phyloP scores from a whole-genome alignment of 1,139 yeast genomes.

The Blastobotrys persicus region DNA sequence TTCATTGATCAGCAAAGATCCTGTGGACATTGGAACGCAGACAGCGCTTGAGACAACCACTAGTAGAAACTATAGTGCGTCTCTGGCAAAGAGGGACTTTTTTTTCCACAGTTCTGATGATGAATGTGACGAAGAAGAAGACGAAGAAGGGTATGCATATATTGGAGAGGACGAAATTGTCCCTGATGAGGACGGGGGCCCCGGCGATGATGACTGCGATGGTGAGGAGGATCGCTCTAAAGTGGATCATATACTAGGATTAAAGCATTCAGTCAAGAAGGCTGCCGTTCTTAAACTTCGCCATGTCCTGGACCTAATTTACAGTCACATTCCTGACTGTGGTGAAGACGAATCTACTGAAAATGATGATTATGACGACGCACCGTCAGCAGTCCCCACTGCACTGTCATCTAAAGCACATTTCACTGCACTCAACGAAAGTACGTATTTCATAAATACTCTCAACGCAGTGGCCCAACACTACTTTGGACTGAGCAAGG shows the following conservation, averaged over 20 bases:
- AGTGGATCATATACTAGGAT: not conserved
- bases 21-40: not conserved
- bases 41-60: not conserved
- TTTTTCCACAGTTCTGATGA: not conserved
- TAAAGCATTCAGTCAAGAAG: not conserved
- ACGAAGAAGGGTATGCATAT: conserved; percentile 12
- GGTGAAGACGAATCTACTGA: conserved; percentile 13
- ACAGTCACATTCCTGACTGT: not conserved
- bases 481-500: not conserved
- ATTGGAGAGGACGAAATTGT: conserved; percentile 5
- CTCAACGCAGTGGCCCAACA: too few species aligned
- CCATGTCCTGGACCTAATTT: not conserved
- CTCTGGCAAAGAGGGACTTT: not conserved
- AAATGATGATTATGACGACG: conserved; percentile 8
- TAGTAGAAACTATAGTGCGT: not conserved
- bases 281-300: not conserved
- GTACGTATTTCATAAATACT: too few species aligned
- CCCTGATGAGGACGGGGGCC: not conserved
- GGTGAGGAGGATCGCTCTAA: conserved; percentile 8
- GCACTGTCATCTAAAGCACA: not conserved
- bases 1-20: conserved; percentile 13
- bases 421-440: not conserved
- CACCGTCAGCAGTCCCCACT: not conserved
- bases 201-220: conserved; percentile 11
- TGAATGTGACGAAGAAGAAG: conserved; percentile 10